Evolutionary conservation across 129 eudicot genomes (phyloP).

Genomic region (Kitagawia praeruptora): DNA sequence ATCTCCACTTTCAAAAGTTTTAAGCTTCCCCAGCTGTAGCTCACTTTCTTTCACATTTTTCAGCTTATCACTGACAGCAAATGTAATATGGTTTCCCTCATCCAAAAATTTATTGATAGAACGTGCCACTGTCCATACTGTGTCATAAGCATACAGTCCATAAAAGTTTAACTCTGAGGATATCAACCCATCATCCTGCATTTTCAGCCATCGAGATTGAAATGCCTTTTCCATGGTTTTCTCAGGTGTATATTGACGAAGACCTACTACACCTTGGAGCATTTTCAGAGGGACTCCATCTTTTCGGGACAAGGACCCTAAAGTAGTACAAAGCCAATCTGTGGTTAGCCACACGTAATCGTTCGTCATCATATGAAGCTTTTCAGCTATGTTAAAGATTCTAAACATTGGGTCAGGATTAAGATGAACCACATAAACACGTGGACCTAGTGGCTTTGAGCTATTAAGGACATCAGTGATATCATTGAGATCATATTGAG

Average conservation of each 20-base stretch:
- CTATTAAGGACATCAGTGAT: constrained; percentile 33
- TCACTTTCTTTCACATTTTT: constrained; percentile 11
- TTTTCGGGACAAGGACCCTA: constrained; percentile 30
- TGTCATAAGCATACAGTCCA: constrained; percentile 42
- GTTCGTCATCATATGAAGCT: constrained; percentile 41
- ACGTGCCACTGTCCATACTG: constrained; percentile 46
- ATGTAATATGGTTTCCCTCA: constrained; percentile 25
- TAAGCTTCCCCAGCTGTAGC: constrained; percentile 42
- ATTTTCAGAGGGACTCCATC: constrained; percentile 16
- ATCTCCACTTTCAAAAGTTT: constrained; percentile 42
- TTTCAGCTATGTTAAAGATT: constrained; percentile 32
- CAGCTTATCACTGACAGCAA: constrained; percentile 24
- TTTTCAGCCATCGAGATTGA: constrained; percentile 15
- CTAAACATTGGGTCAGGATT: constrained; percentile 41
- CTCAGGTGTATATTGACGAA: constrained; percentile 35
- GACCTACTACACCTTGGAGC: constrained; percentile 42
- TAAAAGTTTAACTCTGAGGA: constrained; percentile 25
- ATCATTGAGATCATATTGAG: constrained; percentile 25
- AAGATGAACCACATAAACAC: constrained; percentile 48
- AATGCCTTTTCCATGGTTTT: constrained; percentile 11
- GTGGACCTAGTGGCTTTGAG: constrained; percentile 49
- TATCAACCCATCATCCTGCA: constrained; percentile 13
- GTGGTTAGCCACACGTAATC: constrained; percentile 53
- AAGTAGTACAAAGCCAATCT: constrained; percentile 51
- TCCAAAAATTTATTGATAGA: constrained; percentile 34